Evolutionary conservation across 768 basidiomycete species (phyloP).

Genomic region (Phlegmacium glaucopus): DNA sequence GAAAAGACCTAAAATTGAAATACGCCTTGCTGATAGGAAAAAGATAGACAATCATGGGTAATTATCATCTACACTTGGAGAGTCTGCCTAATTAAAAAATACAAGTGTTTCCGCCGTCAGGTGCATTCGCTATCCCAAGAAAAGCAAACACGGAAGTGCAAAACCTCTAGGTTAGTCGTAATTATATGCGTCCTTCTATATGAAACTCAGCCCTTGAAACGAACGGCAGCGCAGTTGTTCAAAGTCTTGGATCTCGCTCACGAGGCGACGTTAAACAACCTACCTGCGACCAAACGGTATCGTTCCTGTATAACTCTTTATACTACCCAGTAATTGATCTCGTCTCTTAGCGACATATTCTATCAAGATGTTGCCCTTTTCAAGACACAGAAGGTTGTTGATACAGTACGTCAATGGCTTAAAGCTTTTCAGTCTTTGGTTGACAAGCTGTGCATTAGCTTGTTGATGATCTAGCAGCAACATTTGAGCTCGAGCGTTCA

Average conservation of each 20-base stretch:
- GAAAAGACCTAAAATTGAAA: slow-evolving; percentile 24
- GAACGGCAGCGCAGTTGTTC: slow-evolving; percentile 59
- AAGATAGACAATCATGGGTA: slow-evolving; percentile 27
- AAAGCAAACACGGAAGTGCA: slow-evolving; percentile 33
- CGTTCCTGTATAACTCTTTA: background rate
- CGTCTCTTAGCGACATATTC: slow-evolving; percentile 67
- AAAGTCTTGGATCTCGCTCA: slow-evolving; percentile 67
- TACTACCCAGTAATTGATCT: slow-evolving; percentile 6
- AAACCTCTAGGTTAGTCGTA: slow-evolving; percentile 33
- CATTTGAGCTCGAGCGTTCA: slow-evolving; percentile 65
- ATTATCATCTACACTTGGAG: slow-evolving; percentile 3
- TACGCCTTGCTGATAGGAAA: slow-evolving; percentile 32
- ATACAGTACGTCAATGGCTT: slow-evolving; percentile 47
- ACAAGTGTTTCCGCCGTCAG: slow-evolving; percentile 18
- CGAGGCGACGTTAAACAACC: slow-evolving; percentile 51
- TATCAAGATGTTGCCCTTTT: slow-evolving; percentile 85
- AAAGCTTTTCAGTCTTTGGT: background rate
- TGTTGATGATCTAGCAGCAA: slow-evolving; percentile 87
- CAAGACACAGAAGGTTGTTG: slow-evolving; percentile 72
- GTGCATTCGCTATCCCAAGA: slow-evolving; percentile 32
- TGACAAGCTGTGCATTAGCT: slow-evolving; percentile 44
- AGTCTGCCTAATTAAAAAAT: background rate
- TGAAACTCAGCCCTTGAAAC: slow-evolving; percentile 1
- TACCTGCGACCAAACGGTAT: slow-evolving; percentile 66
- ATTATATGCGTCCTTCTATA: slow-evolving; percentile 9